Conservation (phyloP, 208 protist genomes). For the Angomonas deanei region DNA sequence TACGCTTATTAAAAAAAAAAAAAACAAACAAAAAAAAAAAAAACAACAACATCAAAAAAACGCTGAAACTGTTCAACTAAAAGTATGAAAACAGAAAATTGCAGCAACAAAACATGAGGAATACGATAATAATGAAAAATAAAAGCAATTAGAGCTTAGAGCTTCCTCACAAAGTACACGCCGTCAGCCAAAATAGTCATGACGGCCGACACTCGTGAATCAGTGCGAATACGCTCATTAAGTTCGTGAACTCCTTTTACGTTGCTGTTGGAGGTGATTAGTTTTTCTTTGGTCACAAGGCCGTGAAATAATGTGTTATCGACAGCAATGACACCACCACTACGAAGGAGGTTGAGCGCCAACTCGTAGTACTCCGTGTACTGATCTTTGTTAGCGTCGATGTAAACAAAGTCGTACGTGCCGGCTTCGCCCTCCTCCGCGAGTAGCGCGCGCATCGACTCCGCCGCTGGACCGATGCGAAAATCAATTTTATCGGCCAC, state of each 20-base stretch:
- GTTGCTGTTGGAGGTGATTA: not conserved
- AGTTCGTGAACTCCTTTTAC: not conserved
- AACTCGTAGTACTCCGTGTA: conserved; percentile 63
- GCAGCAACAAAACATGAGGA: no score
- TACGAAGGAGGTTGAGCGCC: conserved; percentile 28
- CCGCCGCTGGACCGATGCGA: not conserved
- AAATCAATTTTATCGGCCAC: not conserved
- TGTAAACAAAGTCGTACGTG: conserved; percentile 64
- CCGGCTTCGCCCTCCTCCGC: conserved; percentile 25
- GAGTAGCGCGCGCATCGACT: conserved; percentile 5
- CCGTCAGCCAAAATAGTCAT: no score
- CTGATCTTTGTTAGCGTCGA: conserved; percentile 62
- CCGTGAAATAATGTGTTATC: conserved; percentile 56
- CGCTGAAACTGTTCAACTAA: no score
- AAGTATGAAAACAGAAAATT: no score
- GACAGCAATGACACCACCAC: conserved; percentile 41
- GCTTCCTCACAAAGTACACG: no score
- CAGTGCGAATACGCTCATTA: no score
- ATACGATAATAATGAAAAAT: no score
- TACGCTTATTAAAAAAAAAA: no score
- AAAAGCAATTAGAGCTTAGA: no score
- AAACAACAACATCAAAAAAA: no score
- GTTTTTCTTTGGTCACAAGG: conserved; percentile 1
- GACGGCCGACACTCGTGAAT: no score
- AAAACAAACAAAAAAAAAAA: no score